These are phyloP conservation scores for Fusarium euwallaceae DNA, from an alignment of 2,329 filamentous ascomycete genomes.

Conservation along the genomic window DNA sequence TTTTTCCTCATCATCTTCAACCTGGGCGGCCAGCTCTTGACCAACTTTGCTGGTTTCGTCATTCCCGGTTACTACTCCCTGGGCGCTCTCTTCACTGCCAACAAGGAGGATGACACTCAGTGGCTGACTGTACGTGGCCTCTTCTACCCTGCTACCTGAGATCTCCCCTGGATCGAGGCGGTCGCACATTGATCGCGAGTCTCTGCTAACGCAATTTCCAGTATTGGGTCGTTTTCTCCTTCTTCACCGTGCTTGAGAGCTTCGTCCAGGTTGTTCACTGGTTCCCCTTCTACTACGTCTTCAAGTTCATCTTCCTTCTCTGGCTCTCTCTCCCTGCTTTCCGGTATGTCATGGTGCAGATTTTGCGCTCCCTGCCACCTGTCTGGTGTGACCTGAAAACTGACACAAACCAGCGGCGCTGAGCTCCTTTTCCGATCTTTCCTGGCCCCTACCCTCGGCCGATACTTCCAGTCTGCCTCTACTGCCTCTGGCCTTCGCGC, in stretches of 20 bases:
- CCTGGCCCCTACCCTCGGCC: constrained; percentile 89
- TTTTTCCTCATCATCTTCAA: constrained; percentile 95
- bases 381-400: constrained; percentile 17
- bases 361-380: constrained; percentile 17
- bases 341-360: constrained; percentile 70
- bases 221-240: constrained; percentile 91
- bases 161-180: constrained; percentile 10
- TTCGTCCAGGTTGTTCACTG: constrained; percentile 89
- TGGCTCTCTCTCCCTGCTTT: constrained; percentile 98
- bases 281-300: constrained; percentile 99
- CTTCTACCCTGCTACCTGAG: constrained; percentile 12
- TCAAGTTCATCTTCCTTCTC: constrained; percentile 98
- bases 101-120: constrained; percentile 85
- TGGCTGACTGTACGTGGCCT: constrained; percentile 74
- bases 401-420: constrained; percentile 76
- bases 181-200: constrained; percentile 4
- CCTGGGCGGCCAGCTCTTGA: constrained; percentile 88
- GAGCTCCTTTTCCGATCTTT: constrained; percentile 98
- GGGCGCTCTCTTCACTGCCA: constrained; percentile 78
- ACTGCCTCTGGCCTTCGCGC: constrained; percentile 90
- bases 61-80: constrained; percentile 89
- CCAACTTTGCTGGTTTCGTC: constrained; percentile 87
- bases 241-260: constrained; percentile 87
- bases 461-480: constrained; percentile 85
- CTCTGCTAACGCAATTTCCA: constrained; percentile 57